Base-by-base conservation (phyloP, 352 stramenopile genomes). In the Globisporangium carolinianum region DNA sequence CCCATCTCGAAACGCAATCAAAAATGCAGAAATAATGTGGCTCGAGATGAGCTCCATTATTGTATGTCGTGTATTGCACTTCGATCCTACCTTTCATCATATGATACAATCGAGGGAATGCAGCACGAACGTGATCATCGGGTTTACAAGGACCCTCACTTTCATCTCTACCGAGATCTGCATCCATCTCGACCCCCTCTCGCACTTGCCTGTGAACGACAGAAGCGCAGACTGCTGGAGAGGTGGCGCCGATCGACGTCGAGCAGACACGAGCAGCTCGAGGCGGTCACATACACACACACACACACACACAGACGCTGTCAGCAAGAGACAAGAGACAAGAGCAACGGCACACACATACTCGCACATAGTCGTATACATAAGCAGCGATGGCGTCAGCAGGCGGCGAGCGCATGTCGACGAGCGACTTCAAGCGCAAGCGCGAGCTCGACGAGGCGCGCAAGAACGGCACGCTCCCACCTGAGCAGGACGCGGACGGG, bases 401-500 rank as follows among this genome's bases (percentile, higher is more conserved):
- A 3, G 73, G 76, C 14, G 70, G 73, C 39, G 84, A 92, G 65
- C 79, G 84, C 56, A 67, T 94, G 71, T 90, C 79, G 7, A 84
- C 58, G 47, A 81, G 67, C 62, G 83, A 91, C 67, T 90, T 90
- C 61, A 88, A 90, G 70, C 91, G 92, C 73, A 92, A 97, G 74
- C 73, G 72, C 56, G 87, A 95, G 72, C 72, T 95, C 43, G 83
- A 95, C n/a, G 86, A 97, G 61, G 88, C 87, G 58, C 81, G 88
- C 38, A 93, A 95, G 71, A 89, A 89, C 47, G 88, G 88, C n/a
- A 91, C 76, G 58, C 65, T 94, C 53, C 85, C 83, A 17, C 87
- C 89, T 0, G 86, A 94, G 70, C 70, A 95, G 66, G 89, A 97
- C 67, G 79, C 85, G 17, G 85, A 96, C 24, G 95, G 95, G 18